Conservation (phyloP, 164 flowering plant species). For the Vitis cinerea region DNA sequence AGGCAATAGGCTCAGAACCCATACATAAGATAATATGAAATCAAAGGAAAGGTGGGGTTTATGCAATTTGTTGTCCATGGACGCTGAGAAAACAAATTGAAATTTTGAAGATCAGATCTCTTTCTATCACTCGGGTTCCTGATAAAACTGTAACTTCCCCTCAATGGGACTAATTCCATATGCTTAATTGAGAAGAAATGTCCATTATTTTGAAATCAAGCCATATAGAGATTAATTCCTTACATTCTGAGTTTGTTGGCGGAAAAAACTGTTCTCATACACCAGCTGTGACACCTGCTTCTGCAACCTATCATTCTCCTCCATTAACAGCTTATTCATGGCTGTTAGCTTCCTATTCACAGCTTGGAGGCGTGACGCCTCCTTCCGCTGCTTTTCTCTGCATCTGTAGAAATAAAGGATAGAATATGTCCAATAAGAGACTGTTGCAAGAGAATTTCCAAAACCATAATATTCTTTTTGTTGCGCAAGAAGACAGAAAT, state of each 20-base stretch:
- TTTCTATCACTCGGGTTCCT: neutral
- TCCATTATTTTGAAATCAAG: neutral
- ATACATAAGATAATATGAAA: neutral
- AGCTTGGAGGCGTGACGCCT: slow-evolving; percentile 58
- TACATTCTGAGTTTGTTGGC: slow-evolving; percentile 63
- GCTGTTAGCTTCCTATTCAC: slow-evolving; percentile 65
- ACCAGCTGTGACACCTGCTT: slow-evolving; percentile 72
- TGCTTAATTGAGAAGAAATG: too few species aligned
- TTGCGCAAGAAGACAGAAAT: too few species aligned
- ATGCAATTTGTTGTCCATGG: neutral
- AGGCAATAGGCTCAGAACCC: neutral
- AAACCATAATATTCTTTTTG: neutral
- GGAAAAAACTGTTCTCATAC: slow-evolving; percentile 57
- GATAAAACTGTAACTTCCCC: neutral
- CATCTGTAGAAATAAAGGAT: slow-evolving; percentile 35
- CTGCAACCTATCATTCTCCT: slow-evolving; percentile 71
- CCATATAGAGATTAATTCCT: neutral
- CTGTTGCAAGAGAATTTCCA: neutral
- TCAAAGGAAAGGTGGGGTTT: neutral
- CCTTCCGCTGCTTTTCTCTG: slow-evolving; percentile 63
- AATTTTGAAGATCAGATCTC: neutral
- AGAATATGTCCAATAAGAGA: neutral
- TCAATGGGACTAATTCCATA: too few species aligned
- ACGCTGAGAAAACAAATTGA: neutral
- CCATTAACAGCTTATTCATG: slow-evolving; percentile 66